These are phyloP conservation scores for Diplocarpon rosae DNA, from an alignment of 2,329 filamentous ascomycete genomes.

Conservation along the genomic window DNA sequence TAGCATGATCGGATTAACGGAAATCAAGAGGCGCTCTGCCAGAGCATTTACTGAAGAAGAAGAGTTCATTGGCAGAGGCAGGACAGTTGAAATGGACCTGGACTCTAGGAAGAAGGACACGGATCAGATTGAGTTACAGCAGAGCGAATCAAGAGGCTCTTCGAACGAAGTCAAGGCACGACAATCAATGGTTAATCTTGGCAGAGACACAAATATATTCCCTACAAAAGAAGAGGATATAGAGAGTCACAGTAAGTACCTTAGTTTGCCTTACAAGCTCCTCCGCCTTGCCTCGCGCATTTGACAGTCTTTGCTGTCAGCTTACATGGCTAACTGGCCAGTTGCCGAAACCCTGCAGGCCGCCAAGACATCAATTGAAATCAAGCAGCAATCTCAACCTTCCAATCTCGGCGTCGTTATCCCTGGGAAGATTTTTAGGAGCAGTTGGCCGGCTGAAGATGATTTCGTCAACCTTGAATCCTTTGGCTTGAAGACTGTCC, in stretches of 20 bases:
- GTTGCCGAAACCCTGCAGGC: constrained; percentile 3
- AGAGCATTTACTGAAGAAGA: constrained; percentile 15
- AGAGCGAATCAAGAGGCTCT: constrained; percentile 3
- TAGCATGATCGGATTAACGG: constrained; percentile 4
- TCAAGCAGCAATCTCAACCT: constrained; percentile 11
- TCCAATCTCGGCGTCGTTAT: constrained; percentile 74
- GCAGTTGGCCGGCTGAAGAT: constrained; percentile 62
- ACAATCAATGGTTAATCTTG: constrained; percentile 10
- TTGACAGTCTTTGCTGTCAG: background rate
- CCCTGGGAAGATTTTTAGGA: constrained; percentile 61
- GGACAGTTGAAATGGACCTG: background rate
- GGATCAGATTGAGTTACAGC: background rate
- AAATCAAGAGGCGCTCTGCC: constrained; percentile 12
- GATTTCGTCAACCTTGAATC: constrained; percentile 60
- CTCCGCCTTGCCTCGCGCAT: background rate
- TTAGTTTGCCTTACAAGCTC: background rate
- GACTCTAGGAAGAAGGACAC: background rate
- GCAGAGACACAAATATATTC: constrained; percentile 12
- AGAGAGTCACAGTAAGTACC: constrained; percentile 14
- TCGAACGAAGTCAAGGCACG: constrained; percentile 1
- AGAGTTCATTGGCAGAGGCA: constrained; percentile 3
- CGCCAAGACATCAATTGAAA: constrained; percentile 11
- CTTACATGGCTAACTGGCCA: background rate
- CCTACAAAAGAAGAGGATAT: constrained; percentile 12
- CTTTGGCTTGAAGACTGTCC: constrained; percentile 65